These are phyloP conservation scores for Beauveria bassiana DNA, from an alignment of 2,329 filamentous ascomycete species.

Conservation along the genomic window DNA sequence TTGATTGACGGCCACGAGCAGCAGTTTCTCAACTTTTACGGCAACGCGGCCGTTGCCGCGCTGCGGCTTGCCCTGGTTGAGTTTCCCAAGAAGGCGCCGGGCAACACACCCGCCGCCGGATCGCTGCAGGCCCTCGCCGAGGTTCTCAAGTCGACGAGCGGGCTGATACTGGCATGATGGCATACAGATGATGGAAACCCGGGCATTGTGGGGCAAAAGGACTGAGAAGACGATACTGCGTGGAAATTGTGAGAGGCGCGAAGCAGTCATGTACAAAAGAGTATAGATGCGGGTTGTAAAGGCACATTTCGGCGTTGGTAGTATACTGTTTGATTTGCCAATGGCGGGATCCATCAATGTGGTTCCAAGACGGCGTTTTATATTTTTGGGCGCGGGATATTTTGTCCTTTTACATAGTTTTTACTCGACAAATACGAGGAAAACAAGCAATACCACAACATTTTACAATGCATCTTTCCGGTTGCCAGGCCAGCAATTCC, in stretches of 20 bases:
- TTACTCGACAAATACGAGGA: background rate
- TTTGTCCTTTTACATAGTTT: background rate
- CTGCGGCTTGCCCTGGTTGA: conserved; percentile 65
- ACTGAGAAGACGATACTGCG: background rate
- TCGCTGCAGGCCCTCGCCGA: conserved; percentile 47
- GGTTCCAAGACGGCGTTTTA: background rate
- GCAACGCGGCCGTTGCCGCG: conserved; percentile 64
- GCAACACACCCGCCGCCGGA: conserved; percentile 40
- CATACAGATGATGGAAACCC: background rate
- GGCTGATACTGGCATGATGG: conserved; percentile 35
- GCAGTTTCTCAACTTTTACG: conserved; percentile 75
- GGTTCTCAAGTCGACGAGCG: conserved; percentile 42
- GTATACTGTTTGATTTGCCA: background rate
- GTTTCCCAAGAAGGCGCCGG: conserved; percentile 51
- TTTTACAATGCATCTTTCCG: background rate
- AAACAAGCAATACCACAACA: background rate
- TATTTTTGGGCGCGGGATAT: background rate
- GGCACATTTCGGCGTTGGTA: background rate
- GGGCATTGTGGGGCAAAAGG: background rate
- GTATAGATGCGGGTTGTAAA: background rate
- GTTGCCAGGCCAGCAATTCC: background rate
- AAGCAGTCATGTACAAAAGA: background rate
- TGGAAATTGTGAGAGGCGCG: background rate
- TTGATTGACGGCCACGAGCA: conserved; percentile 67
- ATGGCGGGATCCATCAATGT: background rate